Evolutionary conservation across 768 basidiomycete genomes (phyloP), one percentile per base, ranked within the genome.

Genomic region (Tricholoma saponaceum): DNA sequence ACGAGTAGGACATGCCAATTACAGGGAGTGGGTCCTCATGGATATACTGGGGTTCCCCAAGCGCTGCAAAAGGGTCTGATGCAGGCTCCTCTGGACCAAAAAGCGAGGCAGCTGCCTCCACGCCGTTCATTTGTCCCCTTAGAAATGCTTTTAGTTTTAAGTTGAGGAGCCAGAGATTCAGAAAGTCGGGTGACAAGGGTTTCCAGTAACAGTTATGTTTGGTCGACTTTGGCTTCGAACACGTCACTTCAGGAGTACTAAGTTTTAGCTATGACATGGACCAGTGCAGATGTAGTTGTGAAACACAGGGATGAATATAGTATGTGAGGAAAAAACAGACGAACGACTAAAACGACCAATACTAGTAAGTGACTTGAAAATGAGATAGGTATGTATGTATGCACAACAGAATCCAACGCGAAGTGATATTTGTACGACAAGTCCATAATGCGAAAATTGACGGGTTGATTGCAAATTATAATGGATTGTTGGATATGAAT

Each of bases 101-200:
- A 47, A 93, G 86, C 57, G 88, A 85, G 52, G 90, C 87, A 33
- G 91, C 91, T 62, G 88, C 85, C 76, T 90, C 89, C 56, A 87
- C 83, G 62, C 78, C 76, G 69, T 76, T 81, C 86, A 88, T 87
- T 66, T 66, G 51, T 35, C 46, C 26, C 23, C 43, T 13, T 35
- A 32, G 46, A 30, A 43, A 14, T 22, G 52, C 39, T 32, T 60
- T 52, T 14, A 18, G 22, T 32, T 47, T n/a, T 23, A 30, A 59
- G 51, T 56, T 22, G 59, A 55, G 41, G 51, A 57, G 54, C 46
- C 39, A 58, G 58, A 33, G 16, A 32, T 32, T 32, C 30, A 30
- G n/a, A 39, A 28, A 54, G 53, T 49, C 39, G 13, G 35, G 53
- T 37, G 33, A 23, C 44, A 41, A 37, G 20, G 53, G 56, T 47